phyloP scores from a whole-genome alignment of 140 eudicot species.

The Senecio squalidus region DNA sequence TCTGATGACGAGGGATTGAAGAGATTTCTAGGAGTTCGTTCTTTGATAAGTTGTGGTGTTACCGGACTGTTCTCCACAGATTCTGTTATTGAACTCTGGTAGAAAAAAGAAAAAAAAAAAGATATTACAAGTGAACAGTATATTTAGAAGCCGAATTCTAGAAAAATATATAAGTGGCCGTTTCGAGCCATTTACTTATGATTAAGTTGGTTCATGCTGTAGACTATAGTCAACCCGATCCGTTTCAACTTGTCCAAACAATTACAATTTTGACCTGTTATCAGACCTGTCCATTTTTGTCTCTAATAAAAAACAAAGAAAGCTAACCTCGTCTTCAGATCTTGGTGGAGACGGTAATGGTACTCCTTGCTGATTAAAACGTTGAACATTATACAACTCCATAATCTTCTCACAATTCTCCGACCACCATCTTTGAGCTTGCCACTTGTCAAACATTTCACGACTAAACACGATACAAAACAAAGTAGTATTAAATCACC shows the following conservation, averaged over 20 bases:
- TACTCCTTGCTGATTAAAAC: constrained; percentile 52
- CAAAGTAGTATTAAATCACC: constrained; percentile 1
- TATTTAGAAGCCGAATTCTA: too few relatives aligned
- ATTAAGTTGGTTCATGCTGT: too few relatives aligned
- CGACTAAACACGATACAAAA: constrained; percentile 53
- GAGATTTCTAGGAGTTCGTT: constrained; percentile 51
- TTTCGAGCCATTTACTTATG: background rate
- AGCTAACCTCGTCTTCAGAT: constrained; percentile 71
- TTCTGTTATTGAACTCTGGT: constrained; percentile 47
- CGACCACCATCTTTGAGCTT: constrained; percentile 98
- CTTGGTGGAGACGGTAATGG: constrained; percentile 59
- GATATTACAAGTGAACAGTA: too few relatives aligned
- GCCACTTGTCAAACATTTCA: constrained; percentile 88
- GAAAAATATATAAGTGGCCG: background rate
- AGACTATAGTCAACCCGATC: background rate
- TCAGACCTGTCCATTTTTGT: background rate
- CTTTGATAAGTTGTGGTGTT: constrained; percentile 73
- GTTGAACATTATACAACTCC: constrained; percentile 93
- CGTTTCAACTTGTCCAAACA: background rate
- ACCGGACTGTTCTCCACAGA: constrained; percentile 65
- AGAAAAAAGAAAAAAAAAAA: background rate
- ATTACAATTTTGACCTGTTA: background rate
- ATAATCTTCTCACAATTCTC: constrained; percentile 85
- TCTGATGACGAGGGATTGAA: constrained; percentile 34
- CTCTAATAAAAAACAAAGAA: background rate